These are phyloP conservation scores for Coprinopsis cinerea DNA, from an alignment of 768 basidiomycete species.

Conservation along the genomic window DNA sequence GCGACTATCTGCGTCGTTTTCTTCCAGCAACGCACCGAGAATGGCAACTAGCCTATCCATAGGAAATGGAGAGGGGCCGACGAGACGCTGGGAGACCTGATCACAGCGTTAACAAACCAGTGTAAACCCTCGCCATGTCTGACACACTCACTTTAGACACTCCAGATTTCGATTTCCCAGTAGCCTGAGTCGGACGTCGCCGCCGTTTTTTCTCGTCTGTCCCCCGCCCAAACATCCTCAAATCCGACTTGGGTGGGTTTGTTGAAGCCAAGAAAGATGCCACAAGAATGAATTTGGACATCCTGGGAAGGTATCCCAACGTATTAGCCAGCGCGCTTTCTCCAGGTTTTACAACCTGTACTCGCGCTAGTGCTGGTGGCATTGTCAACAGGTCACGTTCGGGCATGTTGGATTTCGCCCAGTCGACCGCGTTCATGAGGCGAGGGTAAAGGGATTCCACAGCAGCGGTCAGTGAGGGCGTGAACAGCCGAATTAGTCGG, in stretches of 20 bases:
- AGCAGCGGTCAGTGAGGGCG: slow-evolving; percentile 52
- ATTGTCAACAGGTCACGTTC: slow-evolving; percentile 32
- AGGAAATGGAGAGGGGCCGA: slow-evolving; percentile 75
- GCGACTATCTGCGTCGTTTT: slow-evolving; percentile 54
- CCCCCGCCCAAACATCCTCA: slow-evolving; percentile 78
- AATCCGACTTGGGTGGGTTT: slow-evolving; percentile 75
- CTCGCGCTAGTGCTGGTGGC: slow-evolving; percentile 17
- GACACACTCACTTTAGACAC: slow-evolving; percentile 36
- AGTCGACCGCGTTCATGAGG: slow-evolving; percentile 54
- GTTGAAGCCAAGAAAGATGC: slow-evolving; percentile 79
- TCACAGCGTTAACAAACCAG: neutral
- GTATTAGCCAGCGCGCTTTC: neutral
- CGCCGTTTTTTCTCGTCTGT: slow-evolving; percentile 58
- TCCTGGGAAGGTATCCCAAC: slow-evolving; percentile 39
- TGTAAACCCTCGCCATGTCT: neutral
- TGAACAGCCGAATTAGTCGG: slow-evolving; percentile 59
- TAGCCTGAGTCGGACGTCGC: slow-evolving; percentile 35
- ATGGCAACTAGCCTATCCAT: slow-evolving; percentile 78
- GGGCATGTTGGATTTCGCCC: slow-evolving; percentile 50
- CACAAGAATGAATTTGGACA: slow-evolving; percentile 71
- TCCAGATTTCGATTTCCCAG: slow-evolving; percentile 33
- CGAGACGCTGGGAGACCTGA: slow-evolving; percentile 69
- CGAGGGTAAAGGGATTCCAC: slow-evolving; percentile 68
- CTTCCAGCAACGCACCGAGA: slow-evolving; percentile 70
- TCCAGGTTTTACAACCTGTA: slow-evolving; percentile 1